phyloP scores from a whole-genome alignment of 371 early-diverging fungal species.

The Zychaea mexicana region DNA sequence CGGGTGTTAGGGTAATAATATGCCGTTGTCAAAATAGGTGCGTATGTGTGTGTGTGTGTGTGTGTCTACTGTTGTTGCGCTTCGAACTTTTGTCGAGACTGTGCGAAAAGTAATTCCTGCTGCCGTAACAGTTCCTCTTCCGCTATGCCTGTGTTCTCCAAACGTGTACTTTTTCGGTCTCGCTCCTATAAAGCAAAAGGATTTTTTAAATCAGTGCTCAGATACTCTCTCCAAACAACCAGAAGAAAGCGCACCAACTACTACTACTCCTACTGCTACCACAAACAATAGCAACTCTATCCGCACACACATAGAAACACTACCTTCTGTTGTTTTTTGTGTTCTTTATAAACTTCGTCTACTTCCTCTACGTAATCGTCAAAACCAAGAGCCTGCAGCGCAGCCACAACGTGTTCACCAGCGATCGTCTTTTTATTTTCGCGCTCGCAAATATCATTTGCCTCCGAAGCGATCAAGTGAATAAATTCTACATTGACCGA shows the following conservation, averaged over 20 bases:
- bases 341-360: constrained; percentile 87
- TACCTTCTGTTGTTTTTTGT: constrained; percentile 86
- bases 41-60: too few relatives aligned
- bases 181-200: constrained; percentile 73
- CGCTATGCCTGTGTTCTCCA: constrained; percentile 89
- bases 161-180: constrained; percentile 82
- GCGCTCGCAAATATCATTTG: constrained; percentile 97
- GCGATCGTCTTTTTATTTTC: constrained; percentile 98
- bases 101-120: constrained; percentile 95
- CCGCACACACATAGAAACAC: too few relatives aligned
- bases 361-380: constrained; percentile 91
- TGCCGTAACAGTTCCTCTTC: constrained; percentile 89
- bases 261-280: too few relatives aligned
- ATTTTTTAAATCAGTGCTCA: too few relatives aligned
- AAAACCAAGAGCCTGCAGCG: constrained; percentile 92
- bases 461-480: constrained; percentile 90
- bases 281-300: too few relatives aligned
- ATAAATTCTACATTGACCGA: constrained; percentile 76
- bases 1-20: too few relatives aligned
- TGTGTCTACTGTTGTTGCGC: constrained; percentile 60
- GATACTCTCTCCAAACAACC: too few relatives aligned
- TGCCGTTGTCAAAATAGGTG: too few relatives aligned
- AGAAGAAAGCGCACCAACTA: too few relatives aligned
- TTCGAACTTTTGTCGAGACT: constrained; percentile 80
- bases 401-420: constrained; percentile 94